A percentile compares a stretch with the other conserved stretches of the same genome.
Conservation (phyloP, 495 filamentous ascomycete species). For the Pseudevernia furfuracea region DNA sequence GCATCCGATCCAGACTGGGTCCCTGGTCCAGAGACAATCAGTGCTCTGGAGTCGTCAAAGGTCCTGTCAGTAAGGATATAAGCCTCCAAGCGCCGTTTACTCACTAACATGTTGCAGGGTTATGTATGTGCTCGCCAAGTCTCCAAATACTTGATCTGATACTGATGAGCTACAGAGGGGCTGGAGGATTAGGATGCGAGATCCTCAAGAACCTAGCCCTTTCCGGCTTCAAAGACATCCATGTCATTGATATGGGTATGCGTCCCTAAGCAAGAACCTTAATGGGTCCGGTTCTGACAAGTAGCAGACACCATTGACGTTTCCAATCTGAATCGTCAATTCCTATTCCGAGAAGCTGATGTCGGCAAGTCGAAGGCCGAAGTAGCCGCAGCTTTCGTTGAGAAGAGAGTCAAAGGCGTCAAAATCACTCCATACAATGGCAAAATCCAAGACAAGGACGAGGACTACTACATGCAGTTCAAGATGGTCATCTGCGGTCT, state of each 20-base stretch:
- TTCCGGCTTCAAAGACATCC: constrained; percentile 92
- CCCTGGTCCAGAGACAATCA: constrained; percentile 55
- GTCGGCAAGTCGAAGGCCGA: constrained; percentile 93
- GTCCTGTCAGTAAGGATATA: constrained; percentile 50
- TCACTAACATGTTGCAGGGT: constrained; percentile 33
- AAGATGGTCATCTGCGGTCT: constrained; percentile 90
- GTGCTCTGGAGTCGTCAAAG: constrained; percentile 55
- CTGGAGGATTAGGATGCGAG: constrained; percentile 92
- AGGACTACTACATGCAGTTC: constrained; percentile 98
- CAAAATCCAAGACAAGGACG: constrained; percentile 94
- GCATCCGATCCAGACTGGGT: constrained; percentile 65
- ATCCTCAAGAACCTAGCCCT: constrained; percentile 94
- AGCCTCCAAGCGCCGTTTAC: constrained; percentile 23
- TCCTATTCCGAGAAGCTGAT: constrained; percentile 87
- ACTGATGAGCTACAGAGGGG: constrained; percentile 53
- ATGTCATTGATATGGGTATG: constrained; percentile 97
- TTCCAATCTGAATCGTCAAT: constrained; percentile 96
- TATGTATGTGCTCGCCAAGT: constrained; percentile 34
- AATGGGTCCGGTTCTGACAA: constrained; percentile 25
- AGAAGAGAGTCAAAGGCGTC: constrained; percentile 78
- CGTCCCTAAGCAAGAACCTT: constrained; percentile 2
- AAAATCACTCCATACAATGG: constrained; percentile 88
- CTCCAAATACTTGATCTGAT: constrained; percentile 24
- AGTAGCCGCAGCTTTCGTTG: constrained; percentile 84
- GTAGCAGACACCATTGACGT: constrained; percentile 86